These are phyloP conservation scores for Cystobasidiaceae sp. DNA, from an alignment of 1,284 basidiomycete genomes.

Conservation along the genomic window DNA sequence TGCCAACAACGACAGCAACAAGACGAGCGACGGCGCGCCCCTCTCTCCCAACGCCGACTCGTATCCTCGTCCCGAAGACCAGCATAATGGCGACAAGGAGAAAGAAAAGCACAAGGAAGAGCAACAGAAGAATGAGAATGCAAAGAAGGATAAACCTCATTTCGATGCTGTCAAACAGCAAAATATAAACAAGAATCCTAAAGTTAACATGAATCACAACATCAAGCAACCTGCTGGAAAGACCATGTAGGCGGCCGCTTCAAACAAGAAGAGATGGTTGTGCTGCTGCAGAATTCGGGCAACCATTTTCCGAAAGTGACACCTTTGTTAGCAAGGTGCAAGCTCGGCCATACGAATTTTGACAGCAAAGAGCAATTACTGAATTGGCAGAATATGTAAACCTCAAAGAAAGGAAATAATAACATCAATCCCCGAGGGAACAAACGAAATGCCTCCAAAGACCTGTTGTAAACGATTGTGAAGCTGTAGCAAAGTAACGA, in stretches of 20 bases:
- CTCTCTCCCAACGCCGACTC: neutral
- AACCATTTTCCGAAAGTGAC: too few relatives aligned
- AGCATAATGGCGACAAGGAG: conserved; percentile 7
- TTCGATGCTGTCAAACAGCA: conserved; percentile 26
- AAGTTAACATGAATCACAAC: conserved; percentile 10
- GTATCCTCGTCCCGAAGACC: conserved; percentile 17
- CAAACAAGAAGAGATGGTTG: neutral
- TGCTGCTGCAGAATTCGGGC: too few relatives aligned
- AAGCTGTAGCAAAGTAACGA: too few relatives aligned
- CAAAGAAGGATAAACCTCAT: conserved; percentile 15
- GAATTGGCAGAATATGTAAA: too few relatives aligned
- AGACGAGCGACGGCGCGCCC: neutral
- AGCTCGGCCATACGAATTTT: too few relatives aligned
- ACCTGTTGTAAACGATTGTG: too few relatives aligned
- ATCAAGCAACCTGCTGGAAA: conserved; percentile 30
- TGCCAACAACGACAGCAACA: neutral
- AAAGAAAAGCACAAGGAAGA: conserved; percentile 13
- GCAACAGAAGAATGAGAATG: conserved; percentile 3
- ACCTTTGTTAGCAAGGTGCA: neutral
- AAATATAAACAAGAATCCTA: conserved; percentile 19
- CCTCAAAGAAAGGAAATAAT: too few relatives aligned
- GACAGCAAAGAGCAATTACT: too few relatives aligned
- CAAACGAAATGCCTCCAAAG: too few relatives aligned
- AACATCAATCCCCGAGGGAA: too few relatives aligned
- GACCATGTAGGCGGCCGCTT: neutral